A percentile compares a stretch with the other conserved stretches of the same genome.
These are phyloP conservation scores for Leccinum boreale DNA, from an alignment of 768 basidiomycete genomes.

Conservation along the genomic window DNA sequence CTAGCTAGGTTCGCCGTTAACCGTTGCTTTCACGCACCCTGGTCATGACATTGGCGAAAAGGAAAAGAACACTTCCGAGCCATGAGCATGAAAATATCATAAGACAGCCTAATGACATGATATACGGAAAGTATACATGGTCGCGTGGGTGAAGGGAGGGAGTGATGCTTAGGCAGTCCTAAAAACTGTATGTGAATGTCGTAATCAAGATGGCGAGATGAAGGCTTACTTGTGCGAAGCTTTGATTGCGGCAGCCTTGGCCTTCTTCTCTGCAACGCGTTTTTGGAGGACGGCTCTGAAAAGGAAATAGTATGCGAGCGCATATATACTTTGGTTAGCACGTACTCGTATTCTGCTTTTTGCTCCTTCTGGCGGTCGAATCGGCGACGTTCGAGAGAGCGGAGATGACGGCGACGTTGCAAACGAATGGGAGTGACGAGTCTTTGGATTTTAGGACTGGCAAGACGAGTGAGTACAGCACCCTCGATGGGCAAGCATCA, in stretches of 20 bases:
- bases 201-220: neutral
- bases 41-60: neutral
- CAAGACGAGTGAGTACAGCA: neutral
- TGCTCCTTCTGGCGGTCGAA: slow-evolving; percentile 93
- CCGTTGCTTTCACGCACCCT: too few species aligned
- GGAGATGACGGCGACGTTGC: slow-evolving; percentile 93
- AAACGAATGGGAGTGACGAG: slow-evolving; percentile 93
- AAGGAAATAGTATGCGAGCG: neutral
- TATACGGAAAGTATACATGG: slow-evolving; percentile 18
- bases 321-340: neutral
- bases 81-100: slow-evolving; percentile 17
- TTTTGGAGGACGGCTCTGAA: slow-evolving; percentile 71
- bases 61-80: neutral
- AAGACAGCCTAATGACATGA: slow-evolving; percentile 23
- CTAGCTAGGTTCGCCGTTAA: neutral
- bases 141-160: slow-evolving; percentile 2
- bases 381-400: slow-evolving; percentile 81
- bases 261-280: slow-evolving; percentile 92
- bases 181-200: neutral
- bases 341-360: slow-evolving; percentile 89
- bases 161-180: slow-evolving; percentile 21
- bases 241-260: slow-evolving; percentile 83
- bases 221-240: slow-evolving; percentile 69
- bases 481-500: neutral
- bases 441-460: slow-evolving; percentile 93